phyloP scores from a whole-genome alignment of 345 rosid species.

The Ceriops decandra region DNA sequence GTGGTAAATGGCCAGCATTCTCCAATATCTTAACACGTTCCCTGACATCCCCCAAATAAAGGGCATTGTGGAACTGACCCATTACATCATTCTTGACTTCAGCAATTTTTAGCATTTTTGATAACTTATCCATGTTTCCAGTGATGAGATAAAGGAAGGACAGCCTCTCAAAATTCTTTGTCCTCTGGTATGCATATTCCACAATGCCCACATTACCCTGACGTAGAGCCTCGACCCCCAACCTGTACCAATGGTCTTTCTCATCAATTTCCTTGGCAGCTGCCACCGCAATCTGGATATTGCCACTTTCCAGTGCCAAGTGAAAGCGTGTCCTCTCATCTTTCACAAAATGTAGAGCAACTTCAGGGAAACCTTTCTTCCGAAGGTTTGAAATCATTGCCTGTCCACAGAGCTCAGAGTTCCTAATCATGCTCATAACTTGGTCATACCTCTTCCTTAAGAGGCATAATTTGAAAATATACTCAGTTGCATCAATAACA shows the following conservation, averaged over 20 bases:
- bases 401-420: conserved; percentile 92
- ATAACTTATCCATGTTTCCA: conserved; percentile 74
- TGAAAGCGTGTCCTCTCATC: conserved; percentile 93
- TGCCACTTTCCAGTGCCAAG: conserved; percentile 93
- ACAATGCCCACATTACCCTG: conserved; percentile 91
- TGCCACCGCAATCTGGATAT: conserved; percentile 90
- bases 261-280: conserved; percentile 94
- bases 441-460: conserved; percentile 76
- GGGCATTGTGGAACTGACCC: conserved; percentile 96
- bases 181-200: conserved; percentile 94
- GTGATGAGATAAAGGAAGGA: conserved; percentile 89
- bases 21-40: conserved; percentile 88
- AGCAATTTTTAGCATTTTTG: conserved; percentile 91
- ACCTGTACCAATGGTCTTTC: conserved; percentile 84
- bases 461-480: conserved; percentile 76
- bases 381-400: conserved; percentile 95
- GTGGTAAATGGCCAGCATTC: conserved; percentile 84
- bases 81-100: conserved; percentile 88
- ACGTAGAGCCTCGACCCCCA: conserved; percentile 98
- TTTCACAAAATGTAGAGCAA: conserved; percentile 94
- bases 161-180: conserved; percentile 94
- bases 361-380: conserved; percentile 97
- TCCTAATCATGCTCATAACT: conserved; percentile 93
- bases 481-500: conserved; percentile 76
- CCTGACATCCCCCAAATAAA: conserved; percentile 79